Base-by-base conservation (phyloP, 495 filamentous ascomycete genomes). In the Lichenothelia convexa region DNA sequence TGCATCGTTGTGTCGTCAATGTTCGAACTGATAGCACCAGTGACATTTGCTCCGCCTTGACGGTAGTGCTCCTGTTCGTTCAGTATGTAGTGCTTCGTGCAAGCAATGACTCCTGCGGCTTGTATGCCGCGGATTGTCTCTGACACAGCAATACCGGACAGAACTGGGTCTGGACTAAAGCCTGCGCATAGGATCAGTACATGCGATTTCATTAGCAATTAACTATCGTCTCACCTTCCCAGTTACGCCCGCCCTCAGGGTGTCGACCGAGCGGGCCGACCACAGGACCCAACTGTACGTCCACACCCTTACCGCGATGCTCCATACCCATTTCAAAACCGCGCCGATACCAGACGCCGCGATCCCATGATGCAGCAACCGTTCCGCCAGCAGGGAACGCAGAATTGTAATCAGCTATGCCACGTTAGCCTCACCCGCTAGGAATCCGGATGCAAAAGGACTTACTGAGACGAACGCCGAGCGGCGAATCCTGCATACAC, bases 1-100 rank as follows among this genome's bases (percentile, higher is more conserved):
- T 94, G 86, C 70, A 94, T 68, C 3, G 85, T 87, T 53, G 71
- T 75, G 57, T 94, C 86, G 50, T 93, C 86, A n/a, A 93, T 62
- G 49, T 93, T 94, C 15, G 75, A 70, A 45, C 79, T 85, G 3
- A 77, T 32, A 19, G 64, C 59, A 35, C 86, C 70, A 18, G 48
- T 53, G 38, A 82, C 75, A 42, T 75, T 66, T 33, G 32, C 37
- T 18, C 11, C 31, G 13, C 53, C 49, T 52, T 86, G 75, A 40
- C 85, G 76, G 62, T 87, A 91, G 50, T 89, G 52, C 34, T 56
- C 53, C 41, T 56, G 51, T 30, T 55, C 51, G 29, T 55, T 50
- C 9, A 38, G 22, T 27, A 53, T 55, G 38, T 37, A 50, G 17
- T 53, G 51, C 39, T 53, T 55, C 3, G 51, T 52, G 37, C 38